These are phyloP conservation scores for Aspergillus sclerotiicarbonarius DNA, from an alignment of 495 filamentous ascomycete genomes.

Conservation along the genomic window DNA sequence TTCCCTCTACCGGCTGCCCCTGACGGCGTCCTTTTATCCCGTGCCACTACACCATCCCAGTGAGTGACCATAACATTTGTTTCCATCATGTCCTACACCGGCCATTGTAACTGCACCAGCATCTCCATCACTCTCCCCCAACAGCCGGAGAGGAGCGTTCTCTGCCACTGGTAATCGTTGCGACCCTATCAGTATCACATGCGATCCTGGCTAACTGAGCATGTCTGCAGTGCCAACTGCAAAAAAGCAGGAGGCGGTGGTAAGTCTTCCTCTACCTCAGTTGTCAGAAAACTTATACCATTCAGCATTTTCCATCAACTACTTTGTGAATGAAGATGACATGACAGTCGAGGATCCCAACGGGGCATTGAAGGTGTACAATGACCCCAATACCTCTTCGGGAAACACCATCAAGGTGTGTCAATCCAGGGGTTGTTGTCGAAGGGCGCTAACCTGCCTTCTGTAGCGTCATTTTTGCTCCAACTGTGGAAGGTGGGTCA, in stretches of 20 bases:
- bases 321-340: slow-evolving; percentile 17
- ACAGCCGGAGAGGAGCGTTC: slow-evolving; percentile 16
- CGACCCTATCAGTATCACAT: background rate
- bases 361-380: slow-evolving; percentile 12
- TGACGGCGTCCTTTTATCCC: background rate
- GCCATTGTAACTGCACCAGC: slow-evolving; percentile 31
- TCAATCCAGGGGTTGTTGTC: background rate
- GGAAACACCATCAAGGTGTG: slow-evolving; percentile 20
- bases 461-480: slow-evolving; percentile 33
- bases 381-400: slow-evolving; percentile 19
- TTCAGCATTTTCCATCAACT: slow-evolving; percentile 30
- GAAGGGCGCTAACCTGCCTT: background rate
- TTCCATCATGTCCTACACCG: slow-evolving; percentile 24
- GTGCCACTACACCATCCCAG: too few relatives aligned
- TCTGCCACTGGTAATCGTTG: slow-evolving; percentile 29
- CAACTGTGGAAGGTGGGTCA: slow-evolving; percentile 29
- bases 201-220: background rate
- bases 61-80: too few relatives aligned
- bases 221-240: slow-evolving; percentile 19
- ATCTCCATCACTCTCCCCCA: slow-evolving; percentile 28
- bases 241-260: slow-evolving; percentile 23
- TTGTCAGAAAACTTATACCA: background rate
- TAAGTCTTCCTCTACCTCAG: slow-evolving; percentile 1
- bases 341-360: slow-evolving; percentile 23
- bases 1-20: too few relatives aligned